Evolutionary conservation across 768 basidiomycete species (phyloP).

Genomic region (Cyathus striatus): DNA sequence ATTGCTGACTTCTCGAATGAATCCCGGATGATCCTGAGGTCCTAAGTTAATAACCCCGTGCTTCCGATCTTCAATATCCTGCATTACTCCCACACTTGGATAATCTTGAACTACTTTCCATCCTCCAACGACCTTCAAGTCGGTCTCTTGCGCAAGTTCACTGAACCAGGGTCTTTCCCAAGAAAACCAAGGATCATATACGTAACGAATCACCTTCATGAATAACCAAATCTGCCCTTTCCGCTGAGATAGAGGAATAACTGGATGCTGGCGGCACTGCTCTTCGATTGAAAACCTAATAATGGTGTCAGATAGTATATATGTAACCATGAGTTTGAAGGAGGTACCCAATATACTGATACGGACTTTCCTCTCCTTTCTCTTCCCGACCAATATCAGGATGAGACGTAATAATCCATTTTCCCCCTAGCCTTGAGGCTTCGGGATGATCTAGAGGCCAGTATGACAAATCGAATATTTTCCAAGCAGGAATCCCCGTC

Average conservation of each 20-base stretch:
- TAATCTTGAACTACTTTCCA: constrained; percentile 16
- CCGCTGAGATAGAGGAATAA: constrained; percentile 19
- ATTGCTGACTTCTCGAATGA: constrained; percentile 15
- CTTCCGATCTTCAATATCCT: constrained; percentile 15
- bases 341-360: constrained; percentile 18
- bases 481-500: constrained; percentile 29
- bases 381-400: constrained; percentile 14
- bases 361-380: constrained; percentile 8
- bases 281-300: constrained; percentile 26
- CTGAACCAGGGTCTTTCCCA: constrained; percentile 21
- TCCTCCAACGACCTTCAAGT: constrained; percentile 16
- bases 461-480: constrained; percentile 25
- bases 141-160: constrained; percentile 10
- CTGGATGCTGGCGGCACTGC: constrained; percentile 14
- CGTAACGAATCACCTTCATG: constrained; percentile 22
- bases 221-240: constrained; percentile 19
- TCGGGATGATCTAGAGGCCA: constrained; percentile 14
- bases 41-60: constrained; percentile 17
- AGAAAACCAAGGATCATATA: constrained; percentile 16
- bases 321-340: too few species aligned
- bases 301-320: too few species aligned
- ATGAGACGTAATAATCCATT: constrained; percentile 26
- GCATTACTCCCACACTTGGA: constrained; percentile 11
- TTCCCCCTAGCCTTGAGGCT: constrained; percentile 14
- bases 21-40: constrained; percentile 8